Evolutionary conservation across 2,329 filamentous ascomycete species (phyloP), one percentile per base, ranked within the genome.

Genomic region (Magnaporthiopsis rhizophila): DNA sequence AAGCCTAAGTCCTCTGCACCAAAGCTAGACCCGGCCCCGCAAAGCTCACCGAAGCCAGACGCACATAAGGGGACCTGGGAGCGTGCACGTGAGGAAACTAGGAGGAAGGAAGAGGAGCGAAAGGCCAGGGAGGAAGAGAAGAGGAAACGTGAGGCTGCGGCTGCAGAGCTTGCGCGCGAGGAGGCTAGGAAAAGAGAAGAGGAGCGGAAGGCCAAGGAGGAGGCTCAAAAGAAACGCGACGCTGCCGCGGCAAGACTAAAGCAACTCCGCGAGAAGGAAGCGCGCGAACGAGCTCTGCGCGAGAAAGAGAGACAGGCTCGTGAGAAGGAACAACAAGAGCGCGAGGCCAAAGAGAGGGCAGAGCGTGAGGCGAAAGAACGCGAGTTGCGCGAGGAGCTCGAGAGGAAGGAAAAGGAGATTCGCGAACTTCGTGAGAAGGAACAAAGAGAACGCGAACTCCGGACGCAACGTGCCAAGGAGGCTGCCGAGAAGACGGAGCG

Each of bases 21-120:
- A 72, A 69, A 67, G 76, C 67, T 62, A 63, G 72, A 15, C 7
- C 50, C 34, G 1, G 68, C 8, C 68, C 36, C 64, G 67, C 24
- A 64, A 68, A 15, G 64, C 71, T 24, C 64, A 66, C 72, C 69
- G 66, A 76, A 67, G 64, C 64, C 73, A 8, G 75, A 76, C 60
- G 69, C 76, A 30, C 74, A 78, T 1, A 83, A 81, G 70, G 78
- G 79, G 11, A 79, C 84, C 0, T 90, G 88, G 88, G 87, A 90
- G 69, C 89, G 85, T 72, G 88, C 87, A 3, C 80, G 87, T 64
- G 88, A 90, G 70, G 87, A 90, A 68, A 88, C 83, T 26, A 79
- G 83, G 58, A 83, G 79, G 65, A 81, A 82, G 64, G 87, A 89
- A 68, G 86, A 88, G 68, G 86, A 89, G 67, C 85, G 86, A 13